These are phyloP conservation scores for Fragosphaeria purpurea DNA, from an alignment of 2,329 filamentous ascomycete species.

Conservation along the genomic window DNA sequence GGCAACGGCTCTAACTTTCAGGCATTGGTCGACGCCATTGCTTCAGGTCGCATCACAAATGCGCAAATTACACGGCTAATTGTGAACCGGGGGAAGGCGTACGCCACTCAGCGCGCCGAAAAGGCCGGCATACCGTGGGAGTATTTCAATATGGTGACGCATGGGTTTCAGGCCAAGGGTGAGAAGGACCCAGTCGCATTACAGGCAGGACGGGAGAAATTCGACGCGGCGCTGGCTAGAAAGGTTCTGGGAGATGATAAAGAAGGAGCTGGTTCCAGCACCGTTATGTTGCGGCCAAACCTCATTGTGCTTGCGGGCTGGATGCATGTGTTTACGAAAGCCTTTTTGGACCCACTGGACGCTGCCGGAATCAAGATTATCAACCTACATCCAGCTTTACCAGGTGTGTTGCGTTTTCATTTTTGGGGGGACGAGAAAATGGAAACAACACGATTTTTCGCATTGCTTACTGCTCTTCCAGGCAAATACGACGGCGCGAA, in stretches of 20 bases:
- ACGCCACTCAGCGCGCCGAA: slow-evolving; percentile 28
- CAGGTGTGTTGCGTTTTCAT: slow-evolving; percentile 32
- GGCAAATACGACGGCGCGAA: slow-evolving; percentile 67
- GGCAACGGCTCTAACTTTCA: slow-evolving; percentile 72
- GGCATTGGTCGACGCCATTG: slow-evolving; percentile 49
- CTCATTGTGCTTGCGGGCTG: slow-evolving; percentile 75
- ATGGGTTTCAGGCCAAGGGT: slow-evolving; percentile 50
- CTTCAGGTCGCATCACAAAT: slow-evolving; percentile 27
- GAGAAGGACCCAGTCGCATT: slow-evolving; percentile 49
- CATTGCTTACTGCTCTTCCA: slow-evolving; percentile 34
- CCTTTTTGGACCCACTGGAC: slow-evolving; percentile 60
- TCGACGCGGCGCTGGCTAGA: slow-evolving; percentile 65
- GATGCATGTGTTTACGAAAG: slow-evolving; percentile 70
- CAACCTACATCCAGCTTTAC: slow-evolving; percentile 71
- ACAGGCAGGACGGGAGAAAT: slow-evolving; percentile 51
- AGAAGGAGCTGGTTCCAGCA: no score
- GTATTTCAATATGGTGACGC: slow-evolving; percentile 72
- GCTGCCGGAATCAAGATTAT: slow-evolving; percentile 57
- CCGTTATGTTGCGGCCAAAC: slow-evolving; percentile 47
- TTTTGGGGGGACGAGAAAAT: slow-evolving; percentile 57
- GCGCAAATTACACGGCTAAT: slow-evolving; percentile 36
- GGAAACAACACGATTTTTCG: slow-evolving; percentile 69
- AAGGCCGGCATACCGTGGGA: slow-evolving; percentile 57
- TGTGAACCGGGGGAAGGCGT: slow-evolving; percentile 39
- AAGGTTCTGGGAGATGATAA: slow-evolving; percentile 40